Percentiles rank a stretch among this genome's conserved stretches.
These are phyloP conservation scores for Ustilago vetiveriae DNA, from an alignment of 1,284 basidiomycete genomes.

Conservation along the genomic window DNA sequence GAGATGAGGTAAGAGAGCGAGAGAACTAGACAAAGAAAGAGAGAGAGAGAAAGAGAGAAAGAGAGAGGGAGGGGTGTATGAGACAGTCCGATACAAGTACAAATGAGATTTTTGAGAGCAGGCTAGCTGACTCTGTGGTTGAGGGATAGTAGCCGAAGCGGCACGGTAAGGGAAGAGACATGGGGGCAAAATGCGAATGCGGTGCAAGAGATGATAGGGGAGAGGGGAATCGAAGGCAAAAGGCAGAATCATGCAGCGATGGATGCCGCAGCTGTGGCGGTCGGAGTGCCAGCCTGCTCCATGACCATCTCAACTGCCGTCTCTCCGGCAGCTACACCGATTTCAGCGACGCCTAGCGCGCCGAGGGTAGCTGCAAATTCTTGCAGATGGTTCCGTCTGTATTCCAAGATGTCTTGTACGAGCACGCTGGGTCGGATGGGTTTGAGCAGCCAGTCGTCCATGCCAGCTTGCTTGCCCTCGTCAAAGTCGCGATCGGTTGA, in stretches of 20 bases:
- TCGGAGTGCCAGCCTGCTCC: slow-evolving; percentile 26
- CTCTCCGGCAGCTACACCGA: slow-evolving; percentile 23
- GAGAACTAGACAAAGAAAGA: too few relatives aligned
- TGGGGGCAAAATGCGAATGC: slow-evolving; percentile 15
- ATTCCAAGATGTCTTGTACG: slow-evolving; percentile 42
- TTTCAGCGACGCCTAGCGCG: slow-evolving; percentile 12
- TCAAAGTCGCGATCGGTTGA: slow-evolving; percentile 38
- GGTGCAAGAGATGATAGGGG: slow-evolving; percentile 6
- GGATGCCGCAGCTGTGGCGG: slow-evolving; percentile 3
- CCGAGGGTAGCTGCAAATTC: slow-evolving; percentile 33
- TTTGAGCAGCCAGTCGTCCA: slow-evolving; percentile 58
- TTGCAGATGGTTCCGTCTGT: slow-evolving; percentile 31
- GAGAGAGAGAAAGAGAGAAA: slow-evolving; percentile 1
- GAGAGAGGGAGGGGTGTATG: slow-evolving; percentile 4
- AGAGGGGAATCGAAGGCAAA: background rate
- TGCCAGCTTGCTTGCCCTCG: slow-evolving; percentile 46
- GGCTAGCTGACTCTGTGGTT: slow-evolving; percentile 13
- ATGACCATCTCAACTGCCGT: slow-evolving; percentile 34
- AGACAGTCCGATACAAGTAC: slow-evolving; percentile 13
- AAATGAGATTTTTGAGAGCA: slow-evolving; percentile 5
- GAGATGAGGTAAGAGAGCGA: too few relatives aligned
- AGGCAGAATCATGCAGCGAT: slow-evolving; percentile 10
- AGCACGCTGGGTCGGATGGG: slow-evolving; percentile 37
- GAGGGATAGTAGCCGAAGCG: background rate
- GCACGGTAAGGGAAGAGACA: background rate